A percentile compares a stretch with the other conserved stretches of the same genome.
Conservation (phyloP, 2,329 filamentous ascomycete species). For the Hypoxylon sp. region DNA sequence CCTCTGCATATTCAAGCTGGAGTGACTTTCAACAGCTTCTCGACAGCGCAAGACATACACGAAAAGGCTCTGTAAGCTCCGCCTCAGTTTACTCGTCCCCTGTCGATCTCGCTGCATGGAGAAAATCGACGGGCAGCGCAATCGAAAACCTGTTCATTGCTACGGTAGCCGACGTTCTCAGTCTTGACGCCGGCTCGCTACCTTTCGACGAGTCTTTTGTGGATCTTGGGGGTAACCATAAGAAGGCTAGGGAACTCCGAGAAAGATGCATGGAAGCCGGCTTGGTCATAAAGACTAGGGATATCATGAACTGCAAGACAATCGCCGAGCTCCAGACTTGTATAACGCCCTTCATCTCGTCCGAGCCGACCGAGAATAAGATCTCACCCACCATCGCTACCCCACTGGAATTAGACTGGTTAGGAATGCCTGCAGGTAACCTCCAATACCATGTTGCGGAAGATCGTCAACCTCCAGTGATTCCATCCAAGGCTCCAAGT, state of each 20-base stretch:
- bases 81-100: constrained; percentile 46
- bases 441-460: constrained; percentile 22
- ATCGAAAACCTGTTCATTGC: constrained; percentile 54
- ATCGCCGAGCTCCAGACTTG: constrained; percentile 63
- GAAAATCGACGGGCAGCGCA: constrained; percentile 30
- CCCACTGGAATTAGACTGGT: constrained; percentile 46
- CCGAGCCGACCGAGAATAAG: constrained; percentile 25
- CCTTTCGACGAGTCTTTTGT: constrained; percentile 60
- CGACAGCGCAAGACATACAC: not conserved
- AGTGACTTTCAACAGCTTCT: constrained; percentile 11
- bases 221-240: constrained; percentile 61
- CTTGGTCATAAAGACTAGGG: constrained; percentile 56
- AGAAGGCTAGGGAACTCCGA: constrained; percentile 55
- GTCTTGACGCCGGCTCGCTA: constrained; percentile 53
- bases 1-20: constrained; percentile 27
- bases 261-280: constrained; percentile 57
- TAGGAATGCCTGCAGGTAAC: constrained; percentile 7
- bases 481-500: constrained; percentile 46
- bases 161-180: constrained; percentile 57
- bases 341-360: constrained; percentile 53
- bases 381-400: constrained; percentile 42
- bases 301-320: constrained; percentile 61
- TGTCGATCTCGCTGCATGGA: constrained; percentile 34
- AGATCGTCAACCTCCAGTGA: constrained; percentile 41
- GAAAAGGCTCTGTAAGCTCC: constrained; percentile 29